Evolutionary conservation across 192 early-diverging fungal genomes (phyloP).

Genomic region (Coemansia sp.): DNA sequence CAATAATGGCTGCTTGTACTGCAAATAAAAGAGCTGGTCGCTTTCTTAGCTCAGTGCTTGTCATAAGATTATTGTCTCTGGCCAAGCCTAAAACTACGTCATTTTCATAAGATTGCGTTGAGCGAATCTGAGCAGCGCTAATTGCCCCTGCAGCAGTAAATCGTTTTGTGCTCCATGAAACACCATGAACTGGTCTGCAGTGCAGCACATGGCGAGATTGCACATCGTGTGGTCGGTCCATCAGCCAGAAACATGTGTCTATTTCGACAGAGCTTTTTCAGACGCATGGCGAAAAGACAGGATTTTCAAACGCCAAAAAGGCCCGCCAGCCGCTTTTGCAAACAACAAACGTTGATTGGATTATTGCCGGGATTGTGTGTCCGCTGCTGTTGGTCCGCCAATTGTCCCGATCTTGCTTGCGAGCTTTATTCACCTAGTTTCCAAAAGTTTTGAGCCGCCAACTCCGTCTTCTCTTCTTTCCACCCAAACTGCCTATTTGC

Average conservation of each 20-base stretch:
- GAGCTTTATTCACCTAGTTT: too few relatives aligned
- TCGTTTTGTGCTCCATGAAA: neutral
- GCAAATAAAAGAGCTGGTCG: neutral
- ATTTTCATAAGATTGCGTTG: neutral
- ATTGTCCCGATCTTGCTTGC: neutral
- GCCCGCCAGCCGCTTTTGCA: neutral
- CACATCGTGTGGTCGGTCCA: neutral
- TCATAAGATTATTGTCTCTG: neutral
- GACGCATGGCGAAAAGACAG: neutral
- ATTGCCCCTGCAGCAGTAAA: neutral
- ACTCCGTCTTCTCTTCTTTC: neutral
- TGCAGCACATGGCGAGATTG: neutral
- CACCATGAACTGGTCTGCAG: neutral
- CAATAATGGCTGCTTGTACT: neutral
- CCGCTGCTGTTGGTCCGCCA: neutral
- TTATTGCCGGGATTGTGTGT: neutral
- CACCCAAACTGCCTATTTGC: neutral
- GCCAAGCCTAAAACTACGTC: neutral
- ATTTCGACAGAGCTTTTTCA: too few relatives aligned
- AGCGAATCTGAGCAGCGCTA: neutral
- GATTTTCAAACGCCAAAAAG: neutral
- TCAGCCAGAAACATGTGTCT: neutral
- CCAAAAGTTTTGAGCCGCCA: neutral
- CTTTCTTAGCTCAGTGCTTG: neutral
- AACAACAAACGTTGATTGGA: conserved; percentile 5